Conservation (phyloP, 2,329 filamentous ascomycete species). For the Fusarium sp. region DNA sequence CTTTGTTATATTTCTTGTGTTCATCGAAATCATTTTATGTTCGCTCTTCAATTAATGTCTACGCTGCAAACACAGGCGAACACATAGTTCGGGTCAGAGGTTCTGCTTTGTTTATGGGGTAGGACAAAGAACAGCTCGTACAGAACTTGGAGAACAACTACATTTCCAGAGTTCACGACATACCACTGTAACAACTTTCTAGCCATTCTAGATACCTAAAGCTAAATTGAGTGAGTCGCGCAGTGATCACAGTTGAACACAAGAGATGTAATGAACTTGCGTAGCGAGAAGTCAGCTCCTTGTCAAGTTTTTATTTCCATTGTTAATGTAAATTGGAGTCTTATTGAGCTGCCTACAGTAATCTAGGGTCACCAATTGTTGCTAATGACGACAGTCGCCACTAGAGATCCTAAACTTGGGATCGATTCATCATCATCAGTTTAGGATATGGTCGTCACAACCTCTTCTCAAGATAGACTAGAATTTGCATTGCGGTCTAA, state of each 20-base stretch:
- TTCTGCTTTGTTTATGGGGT: accelerated
- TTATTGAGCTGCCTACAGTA: too few relatives aligned
- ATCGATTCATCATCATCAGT: too few relatives aligned
- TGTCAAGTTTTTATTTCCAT: too few relatives aligned
- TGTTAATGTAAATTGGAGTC: too few relatives aligned
- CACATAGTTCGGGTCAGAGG: accelerated
- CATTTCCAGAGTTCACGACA: accelerated
- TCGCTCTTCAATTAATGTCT: accelerated
- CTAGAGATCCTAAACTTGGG: accelerated
- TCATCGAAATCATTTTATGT: neutral
- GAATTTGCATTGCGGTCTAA: too few relatives aligned
- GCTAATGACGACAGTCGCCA: neutral
- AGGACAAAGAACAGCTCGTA: neutral
- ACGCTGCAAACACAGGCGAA: accelerated
- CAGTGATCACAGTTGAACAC: accelerated
- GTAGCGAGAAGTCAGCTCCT: accelerated
- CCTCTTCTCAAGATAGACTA: too few relatives aligned
- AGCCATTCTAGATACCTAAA: accelerated
- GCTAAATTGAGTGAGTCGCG: accelerated
- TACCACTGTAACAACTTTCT: accelerated
- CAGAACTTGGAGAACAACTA: neutral
- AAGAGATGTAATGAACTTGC: too few relatives aligned
- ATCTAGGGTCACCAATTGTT: too few relatives aligned
- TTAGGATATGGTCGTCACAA: too few relatives aligned
- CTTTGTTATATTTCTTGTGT: neutral